A percentile compares a stretch with the other conserved stretches of the same genome.
phyloP scores from a whole-genome alignment of 2,329 filamentous ascomycete genomes.

The Exophiala sp. region DNA sequence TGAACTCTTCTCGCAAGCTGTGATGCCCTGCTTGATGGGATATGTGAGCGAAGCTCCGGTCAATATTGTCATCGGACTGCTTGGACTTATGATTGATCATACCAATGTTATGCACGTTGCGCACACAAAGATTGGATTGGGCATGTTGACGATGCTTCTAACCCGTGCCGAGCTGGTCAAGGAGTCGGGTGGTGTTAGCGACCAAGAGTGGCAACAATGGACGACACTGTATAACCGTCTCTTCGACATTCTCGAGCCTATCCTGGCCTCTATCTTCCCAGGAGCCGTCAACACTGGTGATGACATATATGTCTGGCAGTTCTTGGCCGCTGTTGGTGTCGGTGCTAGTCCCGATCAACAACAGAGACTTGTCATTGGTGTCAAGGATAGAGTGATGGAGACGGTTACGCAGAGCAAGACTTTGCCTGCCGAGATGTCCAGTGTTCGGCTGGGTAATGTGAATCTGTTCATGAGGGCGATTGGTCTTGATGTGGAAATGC shows the following conservation, averaged over 20 bases:
- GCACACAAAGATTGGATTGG: constrained; percentile 81
- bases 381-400: constrained; percentile 97
- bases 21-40: constrained; percentile 84
- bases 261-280: constrained; percentile 82
- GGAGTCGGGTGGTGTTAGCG: constrained; percentile 66
- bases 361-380: constrained; percentile 85
- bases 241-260: constrained; percentile 82
- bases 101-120: constrained; percentile 81
- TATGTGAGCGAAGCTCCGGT: constrained; percentile 90
- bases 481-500: constrained; percentile 87
- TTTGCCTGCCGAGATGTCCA: constrained; percentile 79
- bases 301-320: constrained; percentile 97
- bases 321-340: constrained; percentile 90
- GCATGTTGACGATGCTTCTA: constrained; percentile 88
- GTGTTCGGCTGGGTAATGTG: constrained; percentile 80
- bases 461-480: constrained; percentile 99
- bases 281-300: constrained; percentile 85
- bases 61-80: constrained; percentile 82
- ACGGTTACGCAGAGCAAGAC: constrained; percentile 87
- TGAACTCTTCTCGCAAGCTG: constrained; percentile 80
- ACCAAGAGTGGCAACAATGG: constrained; percentile 79
- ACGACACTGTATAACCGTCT: constrained; percentile 76
- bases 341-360: constrained; percentile 92
- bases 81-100: constrained; percentile 77
- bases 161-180: constrained; percentile 92